A percentile compares a stretch with the other conserved stretches of the same genome.
Evolutionary conservation across 169 alveolate genomes (phyloP).

Genomic region (Plasmodium vinckei): DNA sequence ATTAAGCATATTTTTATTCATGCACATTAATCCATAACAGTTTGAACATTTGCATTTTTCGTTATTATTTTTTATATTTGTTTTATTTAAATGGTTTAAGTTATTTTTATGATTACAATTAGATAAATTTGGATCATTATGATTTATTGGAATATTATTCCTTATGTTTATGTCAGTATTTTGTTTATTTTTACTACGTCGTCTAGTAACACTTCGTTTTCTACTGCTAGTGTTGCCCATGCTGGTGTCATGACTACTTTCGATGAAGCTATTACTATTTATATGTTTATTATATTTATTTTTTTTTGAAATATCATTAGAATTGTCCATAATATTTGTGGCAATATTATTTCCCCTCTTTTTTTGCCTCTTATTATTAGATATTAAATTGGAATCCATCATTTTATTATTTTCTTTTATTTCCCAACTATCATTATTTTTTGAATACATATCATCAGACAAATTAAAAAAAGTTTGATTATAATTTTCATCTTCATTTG

Average conservation of each 20-base stretch:
- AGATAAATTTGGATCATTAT: neutral
- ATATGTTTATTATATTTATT: neutral
- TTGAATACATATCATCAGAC: neutral
- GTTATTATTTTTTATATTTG: neutral
- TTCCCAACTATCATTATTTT: slow-evolving; percentile 9
- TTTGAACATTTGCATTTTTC: slow-evolving; percentile 15
- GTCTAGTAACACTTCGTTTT: too few relatives aligned
- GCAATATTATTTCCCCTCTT: too few relatives aligned
- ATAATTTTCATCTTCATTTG: too few relatives aligned
- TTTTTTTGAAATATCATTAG: too few relatives aligned
- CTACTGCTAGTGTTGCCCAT: neutral
- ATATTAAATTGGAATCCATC: too few relatives aligned
- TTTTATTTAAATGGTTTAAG: neutral
- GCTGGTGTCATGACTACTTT: neutral
- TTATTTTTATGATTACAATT: neutral
- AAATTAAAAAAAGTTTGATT: neutral
- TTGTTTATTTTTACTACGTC: too few relatives aligned
- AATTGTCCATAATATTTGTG: too few relatives aligned
- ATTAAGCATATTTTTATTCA: slow-evolving; percentile 10
- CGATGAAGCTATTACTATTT: neutral
- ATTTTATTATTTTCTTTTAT: slow-evolving; percentile 34
- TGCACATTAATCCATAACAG: slow-evolving; percentile 14
- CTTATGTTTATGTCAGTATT: too few relatives aligned
- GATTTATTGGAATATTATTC: neutral
- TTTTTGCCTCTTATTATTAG: too few relatives aligned